Percentiles rank a stretch among this genome's conserved stretches.
Evolutionary conservation across 306 rosid species (phyloP).

Genomic region (Vigna mungo): DNA sequence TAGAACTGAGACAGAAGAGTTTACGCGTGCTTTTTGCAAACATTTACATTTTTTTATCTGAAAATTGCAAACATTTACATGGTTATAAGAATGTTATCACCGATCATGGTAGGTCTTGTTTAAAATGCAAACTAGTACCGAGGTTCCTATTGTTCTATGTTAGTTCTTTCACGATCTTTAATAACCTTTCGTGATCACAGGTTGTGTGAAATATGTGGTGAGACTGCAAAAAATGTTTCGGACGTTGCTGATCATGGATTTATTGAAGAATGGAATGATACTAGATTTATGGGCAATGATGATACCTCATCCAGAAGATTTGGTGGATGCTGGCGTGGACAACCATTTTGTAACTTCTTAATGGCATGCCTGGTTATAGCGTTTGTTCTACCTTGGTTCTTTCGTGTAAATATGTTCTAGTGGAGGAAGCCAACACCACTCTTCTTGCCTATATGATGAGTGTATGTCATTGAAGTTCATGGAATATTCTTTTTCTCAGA

Average conservation of each 20-base stretch:
- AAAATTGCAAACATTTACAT: not conserved
- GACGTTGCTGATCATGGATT: constrained; percentile 58
- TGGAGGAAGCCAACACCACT: constrained; percentile 27
- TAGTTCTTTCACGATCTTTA: constrained; percentile 16
- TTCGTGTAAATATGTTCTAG: constrained; percentile 80
- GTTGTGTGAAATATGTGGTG: constrained; percentile 86
- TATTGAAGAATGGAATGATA: constrained; percentile 82
- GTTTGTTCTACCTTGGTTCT: constrained; percentile 94
- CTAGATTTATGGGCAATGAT: constrained; percentile 46
- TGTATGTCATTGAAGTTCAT: constrained; percentile 36
- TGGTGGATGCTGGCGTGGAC: constrained; percentile 76
- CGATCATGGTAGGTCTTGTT: not conserved
- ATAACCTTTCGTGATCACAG: constrained; percentile 49
- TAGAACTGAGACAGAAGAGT: constrained; percentile 10
- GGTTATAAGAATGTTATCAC: not conserved
- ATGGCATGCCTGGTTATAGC: constrained; percentile 93
- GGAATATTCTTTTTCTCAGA: constrained; percentile 31
- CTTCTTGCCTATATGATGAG: constrained; percentile 38
- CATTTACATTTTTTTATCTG: too few species aligned
- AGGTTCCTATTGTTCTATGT: constrained; percentile 6
- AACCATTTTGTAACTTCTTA: constrained; percentile 90
- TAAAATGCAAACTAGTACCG: not conserved
- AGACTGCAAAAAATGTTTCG: constrained; percentile 70
- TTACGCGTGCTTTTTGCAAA: too few species aligned
- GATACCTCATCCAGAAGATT: constrained; percentile 46